Evolutionary conservation across 202 grass and related monocot species (phyloP), one percentile per base, ranked within the genome.

Genomic region (Elaeis oleifera): DNA sequence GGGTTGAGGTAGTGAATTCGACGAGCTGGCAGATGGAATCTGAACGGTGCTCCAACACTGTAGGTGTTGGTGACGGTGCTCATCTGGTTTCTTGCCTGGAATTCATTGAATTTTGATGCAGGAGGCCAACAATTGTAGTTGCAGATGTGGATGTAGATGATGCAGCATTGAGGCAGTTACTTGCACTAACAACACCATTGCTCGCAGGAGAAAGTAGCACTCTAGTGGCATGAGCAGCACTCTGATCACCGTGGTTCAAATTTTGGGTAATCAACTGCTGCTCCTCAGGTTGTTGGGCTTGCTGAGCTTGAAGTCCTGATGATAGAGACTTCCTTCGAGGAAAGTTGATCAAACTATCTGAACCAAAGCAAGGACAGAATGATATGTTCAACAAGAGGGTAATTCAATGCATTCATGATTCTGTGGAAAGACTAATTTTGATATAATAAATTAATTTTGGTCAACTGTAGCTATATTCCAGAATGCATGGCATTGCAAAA

Each of bases 291-390:
- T 82, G 80, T 49, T 89, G 64, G 25, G 64, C 16, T 15, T 29
- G 64, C 64, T 67, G 64, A 67, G 51, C 4, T 15, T 67, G 64
- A 14, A 75, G 59, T 49, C 87, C 88, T 50, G 84, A 79, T 19
- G 63, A 52, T 17, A 5, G 0, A 57, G 79, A 24, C 69, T 78
- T 89, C 71, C 84, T 83, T 75, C 94, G 54, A 14, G 88, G 94
- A 25, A 97, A 97, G 39, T 86, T 97, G 50, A 73, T 84, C 70
- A 95, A 76, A 70, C 85, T 85, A 59, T 83, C 89, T 95, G 89
- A 68, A 67, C 14, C 32, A 44, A 44, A 44, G 36, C 8, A 44
- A 44, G 36, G 36, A 44, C 36, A 2, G 7, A 14, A 44, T 14
- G 36, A 44, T 44, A 13, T 14, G 36, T 44, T 44, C 9, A 44